phyloP scores from a whole-genome alignment of 192 early-diverging fungal species.

The Chytriomyces sp. region DNA sequence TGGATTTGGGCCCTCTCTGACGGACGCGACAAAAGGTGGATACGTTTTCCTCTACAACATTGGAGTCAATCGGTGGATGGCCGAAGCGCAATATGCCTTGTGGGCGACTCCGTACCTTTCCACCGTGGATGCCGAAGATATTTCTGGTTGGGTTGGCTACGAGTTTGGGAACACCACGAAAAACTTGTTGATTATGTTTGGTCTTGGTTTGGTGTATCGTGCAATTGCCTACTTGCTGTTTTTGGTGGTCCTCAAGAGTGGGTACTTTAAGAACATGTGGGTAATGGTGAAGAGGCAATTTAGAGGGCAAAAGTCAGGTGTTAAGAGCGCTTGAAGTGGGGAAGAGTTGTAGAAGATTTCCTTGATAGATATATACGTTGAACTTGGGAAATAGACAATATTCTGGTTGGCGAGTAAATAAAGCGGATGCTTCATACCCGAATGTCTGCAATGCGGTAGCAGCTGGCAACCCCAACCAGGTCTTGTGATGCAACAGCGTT shows the following conservation, averaged over 20 bases:
- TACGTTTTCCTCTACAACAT: constrained; percentile 38
- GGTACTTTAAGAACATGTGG: constrained; percentile 5
- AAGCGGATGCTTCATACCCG: too few species aligned
- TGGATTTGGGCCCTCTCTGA: constrained; percentile 40
- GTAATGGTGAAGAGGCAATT: constrained; percentile 4
- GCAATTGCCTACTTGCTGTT: constrained; percentile 47
- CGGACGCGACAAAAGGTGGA: constrained; percentile 26
- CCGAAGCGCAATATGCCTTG: constrained; percentile 35
- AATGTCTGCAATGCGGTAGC: too few species aligned
- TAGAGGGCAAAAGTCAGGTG: too few species aligned
- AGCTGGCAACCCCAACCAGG: too few species aligned
- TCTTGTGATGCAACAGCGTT: too few species aligned
- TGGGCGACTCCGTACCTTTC: constrained; percentile 29
- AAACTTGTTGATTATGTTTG: constrained; percentile 45
- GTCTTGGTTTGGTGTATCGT: constrained; percentile 39
- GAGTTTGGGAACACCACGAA: constrained; percentile 27
- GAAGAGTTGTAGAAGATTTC: too few species aligned
- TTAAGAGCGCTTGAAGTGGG: too few species aligned
- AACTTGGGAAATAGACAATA: too few species aligned
- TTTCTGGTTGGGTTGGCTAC: constrained; percentile 31
- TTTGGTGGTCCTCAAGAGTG: constrained; percentile 24
- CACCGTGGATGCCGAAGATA: background rate
- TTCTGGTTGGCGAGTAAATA: too few species aligned
- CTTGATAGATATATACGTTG: too few species aligned
- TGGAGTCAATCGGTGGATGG: constrained; percentile 41